Percentiles rank a stretch among this genome's conserved stretches.
These are phyloP conservation scores for Fusarium pilosicola DNA, from an alignment of 2,329 filamentous ascomycete species.

Conservation along the genomic window DNA sequence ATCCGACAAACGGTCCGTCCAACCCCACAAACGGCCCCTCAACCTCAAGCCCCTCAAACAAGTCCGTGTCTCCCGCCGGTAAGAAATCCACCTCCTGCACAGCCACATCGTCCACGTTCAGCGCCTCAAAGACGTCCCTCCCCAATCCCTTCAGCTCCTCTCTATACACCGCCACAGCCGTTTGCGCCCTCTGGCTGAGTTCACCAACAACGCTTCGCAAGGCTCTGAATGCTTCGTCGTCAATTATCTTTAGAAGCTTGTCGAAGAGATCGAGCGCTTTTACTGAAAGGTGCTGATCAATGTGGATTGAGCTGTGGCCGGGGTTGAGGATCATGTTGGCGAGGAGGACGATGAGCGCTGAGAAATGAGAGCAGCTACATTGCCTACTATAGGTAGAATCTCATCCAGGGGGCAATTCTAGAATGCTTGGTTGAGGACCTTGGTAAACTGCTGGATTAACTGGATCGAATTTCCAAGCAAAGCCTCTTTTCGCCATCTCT, in stretches of 20 bases:
- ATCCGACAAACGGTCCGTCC: conserved; percentile 15
- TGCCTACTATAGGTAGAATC: conserved; percentile 48
- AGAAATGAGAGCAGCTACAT: conserved; percentile 48
- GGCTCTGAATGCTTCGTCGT: conserved; percentile 26
- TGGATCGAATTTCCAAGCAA: conserved; percentile 38
- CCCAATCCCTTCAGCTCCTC: not conserved
- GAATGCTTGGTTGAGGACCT: conserved; percentile 18
- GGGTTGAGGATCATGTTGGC: conserved; percentile 48
- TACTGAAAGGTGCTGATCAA: conserved; percentile 45
- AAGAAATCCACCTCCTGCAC: conserved; percentile 19
- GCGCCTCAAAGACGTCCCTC: conserved; percentile 5
- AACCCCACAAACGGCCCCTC: conserved; percentile 21
- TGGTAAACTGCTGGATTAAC: conserved; percentile 34
- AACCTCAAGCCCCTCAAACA: conserved; percentile 23
- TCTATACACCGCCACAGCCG: conserved; percentile 21
- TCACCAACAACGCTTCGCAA: conserved; percentile 31
- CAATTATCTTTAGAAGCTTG: conserved; percentile 32
- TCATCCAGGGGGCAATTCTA: conserved; percentile 48
- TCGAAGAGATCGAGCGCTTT: conserved; percentile 46
- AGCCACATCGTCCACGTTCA: not conserved
- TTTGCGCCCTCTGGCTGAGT: conserved; percentile 32
- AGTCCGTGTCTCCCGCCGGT: not conserved
- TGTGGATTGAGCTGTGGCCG: conserved; percentile 33
- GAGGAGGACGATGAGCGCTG: conserved; percentile 48
- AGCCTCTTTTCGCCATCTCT: not conserved